phyloP scores from a whole-genome alignment of 2,329 filamentous ascomycete species.

The Pseudodiploospora longispora region DNA sequence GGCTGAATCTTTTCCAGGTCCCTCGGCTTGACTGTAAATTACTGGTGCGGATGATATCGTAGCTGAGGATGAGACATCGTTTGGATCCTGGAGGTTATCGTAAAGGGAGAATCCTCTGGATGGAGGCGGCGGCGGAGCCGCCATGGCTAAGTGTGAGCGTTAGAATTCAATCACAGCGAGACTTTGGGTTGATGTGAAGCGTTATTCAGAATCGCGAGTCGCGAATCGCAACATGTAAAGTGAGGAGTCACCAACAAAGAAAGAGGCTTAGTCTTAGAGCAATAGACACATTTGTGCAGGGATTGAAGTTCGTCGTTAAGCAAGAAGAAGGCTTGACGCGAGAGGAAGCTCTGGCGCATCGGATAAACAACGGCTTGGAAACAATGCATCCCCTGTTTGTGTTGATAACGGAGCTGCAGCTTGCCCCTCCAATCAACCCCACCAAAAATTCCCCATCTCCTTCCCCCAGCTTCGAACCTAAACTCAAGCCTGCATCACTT shows the following conservation, averaged over 20 bases:
- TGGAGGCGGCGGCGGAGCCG: slow-evolving; percentile 32
- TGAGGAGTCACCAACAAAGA: not conserved
- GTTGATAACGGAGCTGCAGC: slow-evolving; percentile 10
- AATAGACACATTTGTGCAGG: no score
- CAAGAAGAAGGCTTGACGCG: not conserved
- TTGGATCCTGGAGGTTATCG: slow-evolving; percentile 68
- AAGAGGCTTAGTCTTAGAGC: no score
- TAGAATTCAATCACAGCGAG: not conserved
- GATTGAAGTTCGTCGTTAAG: no score
- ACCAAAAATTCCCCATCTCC: slow-evolving; percentile 18
- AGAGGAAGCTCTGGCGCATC: slow-evolving; percentile 11
- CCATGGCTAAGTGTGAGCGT: slow-evolving; percentile 11
- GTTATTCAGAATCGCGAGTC: not conserved
- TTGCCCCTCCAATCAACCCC: slow-evolving; percentile 27
- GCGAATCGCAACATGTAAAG: not conserved
- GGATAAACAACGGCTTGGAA: slow-evolving; percentile 21
- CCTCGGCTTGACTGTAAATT: slow-evolving; percentile 53
- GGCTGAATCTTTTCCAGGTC: slow-evolving; percentile 31
- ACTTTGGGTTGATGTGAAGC: not conserved
- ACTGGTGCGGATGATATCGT: slow-evolving; percentile 74
- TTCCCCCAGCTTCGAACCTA: no score
- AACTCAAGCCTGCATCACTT: slow-evolving; percentile 6
- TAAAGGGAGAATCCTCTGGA: slow-evolving; percentile 63
- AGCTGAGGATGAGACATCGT: slow-evolving; percentile 36
- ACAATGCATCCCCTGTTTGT: not conserved